phyloP scores from a whole-genome alignment of 345 rosid species.

The Clausena lansium region DNA sequence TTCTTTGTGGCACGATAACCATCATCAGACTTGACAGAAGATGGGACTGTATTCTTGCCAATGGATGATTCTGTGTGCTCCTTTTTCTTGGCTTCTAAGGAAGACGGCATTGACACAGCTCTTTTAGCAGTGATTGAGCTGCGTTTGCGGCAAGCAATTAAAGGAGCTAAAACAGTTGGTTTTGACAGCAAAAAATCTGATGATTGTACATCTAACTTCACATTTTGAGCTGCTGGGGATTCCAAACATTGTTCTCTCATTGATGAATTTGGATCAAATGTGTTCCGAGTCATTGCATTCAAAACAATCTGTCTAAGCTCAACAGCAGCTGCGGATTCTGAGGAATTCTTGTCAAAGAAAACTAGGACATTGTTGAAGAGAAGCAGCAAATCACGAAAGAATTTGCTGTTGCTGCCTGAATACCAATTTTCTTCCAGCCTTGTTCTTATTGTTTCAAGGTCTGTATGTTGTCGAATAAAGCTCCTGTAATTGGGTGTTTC shows the following conservation, averaged over 20 bases:
- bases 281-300: constrained; percentile 40
- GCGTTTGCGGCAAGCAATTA: constrained; percentile 48
- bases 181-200: constrained; percentile 27
- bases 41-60: constrained; percentile 32
- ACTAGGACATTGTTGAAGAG: constrained; percentile 54
- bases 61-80: constrained; percentile 12
- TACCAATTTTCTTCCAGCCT: constrained; percentile 51
- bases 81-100: constrained; percentile 30
- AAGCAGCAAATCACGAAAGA: constrained; percentile 59
- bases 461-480: constrained; percentile 53
- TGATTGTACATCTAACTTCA: constrained; percentile 24
- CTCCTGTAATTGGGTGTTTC: constrained; percentile 41
- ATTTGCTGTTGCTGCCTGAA: constrained; percentile 35
- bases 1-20: constrained; percentile 22
- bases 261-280: constrained; percentile 18
- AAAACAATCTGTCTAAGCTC: constrained; percentile 46
- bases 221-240: constrained; percentile 1
- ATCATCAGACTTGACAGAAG: constrained; percentile 27
- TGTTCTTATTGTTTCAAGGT: constrained; percentile 42
- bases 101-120: constrained; percentile 17
- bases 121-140: constrained; percentile 39
- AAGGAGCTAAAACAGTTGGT: constrained; percentile 35
- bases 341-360: constrained; percentile 39
- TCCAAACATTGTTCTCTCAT: constrained; percentile 18
- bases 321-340: constrained; percentile 39